Evolutionary conservation across 2,329 filamentous ascomycete genomes (phyloP), one percentile per base, ranked within the genome.

Genomic region (Talaromyces pinophilus): DNA sequence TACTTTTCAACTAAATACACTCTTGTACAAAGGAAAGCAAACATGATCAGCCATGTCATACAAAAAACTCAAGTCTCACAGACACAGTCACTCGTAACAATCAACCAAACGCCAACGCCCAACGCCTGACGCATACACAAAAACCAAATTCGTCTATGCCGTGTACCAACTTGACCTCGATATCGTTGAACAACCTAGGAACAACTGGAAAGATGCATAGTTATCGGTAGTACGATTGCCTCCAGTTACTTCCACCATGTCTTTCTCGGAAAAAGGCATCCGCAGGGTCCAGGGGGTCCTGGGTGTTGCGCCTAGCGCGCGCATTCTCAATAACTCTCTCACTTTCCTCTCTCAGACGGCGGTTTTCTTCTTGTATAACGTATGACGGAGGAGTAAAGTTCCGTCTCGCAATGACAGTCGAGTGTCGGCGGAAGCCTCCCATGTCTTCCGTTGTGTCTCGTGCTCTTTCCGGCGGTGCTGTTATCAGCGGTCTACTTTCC

Each of bases 361-460:
- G 67, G n/a, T 68, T 67, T 6, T 72, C 72, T n/a, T 72, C 72
- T 55, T 73, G 71, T 50, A 74, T 72, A 19, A 74, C 72, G n/a
- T 62, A 66, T 62, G 72, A 71, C 35, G 65, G 68, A 44, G 48
- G 57, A 19, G 35, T 44, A 10, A 19, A 60, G 22, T 60, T 46
- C 40, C 40, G 57, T 28, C 28, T 59, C 19, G 57, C 57, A 42
- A 60, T 60, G 22, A 60, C 57, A 13, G 19, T 60, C 35, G 57
- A 60, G 57, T 60, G 57, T 46, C 57, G 57, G 5, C 57, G 57
- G 40, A 44, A 60, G 17, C 19, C 40, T 60, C 57, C 38, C 25
- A 28, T 60, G 57, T 60, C 28, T 28, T 46, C 40, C 13, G 22
- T 19, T n/a, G 28, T 33, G 28, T 60, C 38, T 46, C 40, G 38